phyloP scores from a whole-genome alignment of 345 rosid genomes.

The Moricandia moricandioides region DNA sequence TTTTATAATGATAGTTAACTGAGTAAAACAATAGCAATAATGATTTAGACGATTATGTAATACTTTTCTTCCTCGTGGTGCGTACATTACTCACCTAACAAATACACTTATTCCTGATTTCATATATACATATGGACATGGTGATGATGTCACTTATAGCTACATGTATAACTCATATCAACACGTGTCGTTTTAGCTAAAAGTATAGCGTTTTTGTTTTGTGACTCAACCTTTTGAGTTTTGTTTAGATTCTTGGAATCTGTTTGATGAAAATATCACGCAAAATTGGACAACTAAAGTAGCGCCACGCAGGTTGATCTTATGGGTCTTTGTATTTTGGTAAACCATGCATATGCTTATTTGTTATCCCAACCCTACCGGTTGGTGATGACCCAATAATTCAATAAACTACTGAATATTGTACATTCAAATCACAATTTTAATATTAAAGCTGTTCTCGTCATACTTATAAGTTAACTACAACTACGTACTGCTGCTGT shows the following conservation, averaged over 20 bases:
- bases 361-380: neutral
- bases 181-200: neutral
- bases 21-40: conserved; percentile 14
- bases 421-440: neutral
- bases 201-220: neutral
- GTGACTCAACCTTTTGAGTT: neutral
- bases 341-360: neutral
- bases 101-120: neutral
- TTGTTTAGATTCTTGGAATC: neutral
- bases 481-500: neutral
- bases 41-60: neutral
- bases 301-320: neutral
- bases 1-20: neutral
- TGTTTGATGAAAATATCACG: neutral
- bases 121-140: neutral
- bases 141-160: neutral
- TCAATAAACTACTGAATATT: neutral
- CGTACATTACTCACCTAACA: conserved; percentile 13
- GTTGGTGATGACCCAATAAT: neutral
- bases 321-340: neutral
- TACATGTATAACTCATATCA: neutral
- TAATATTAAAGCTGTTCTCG: neutral
- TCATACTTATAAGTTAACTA: neutral
- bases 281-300: neutral
- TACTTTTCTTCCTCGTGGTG: neutral